Conservation (phyloP, 139 green algal genomes). For the Volvox africanus region DNA sequence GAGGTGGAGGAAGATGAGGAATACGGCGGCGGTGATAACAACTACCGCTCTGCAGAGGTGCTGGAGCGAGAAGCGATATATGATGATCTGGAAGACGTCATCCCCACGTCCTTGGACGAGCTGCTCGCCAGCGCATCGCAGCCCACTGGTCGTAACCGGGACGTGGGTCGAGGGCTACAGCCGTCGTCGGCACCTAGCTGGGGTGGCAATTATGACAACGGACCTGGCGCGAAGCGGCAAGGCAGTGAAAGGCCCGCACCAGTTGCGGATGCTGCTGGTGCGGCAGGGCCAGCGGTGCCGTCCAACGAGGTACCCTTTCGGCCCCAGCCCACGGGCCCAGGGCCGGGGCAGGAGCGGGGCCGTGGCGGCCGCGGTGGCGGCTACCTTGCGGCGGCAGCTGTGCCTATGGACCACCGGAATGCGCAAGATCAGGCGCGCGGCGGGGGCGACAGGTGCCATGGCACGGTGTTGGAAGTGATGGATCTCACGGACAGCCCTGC, state of each 20-base stretch:
- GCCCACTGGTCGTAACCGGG: neutral
- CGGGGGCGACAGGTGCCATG: neutral
- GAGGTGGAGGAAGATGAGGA: neutral
- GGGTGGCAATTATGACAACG: neutral
- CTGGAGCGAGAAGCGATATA: neutral
- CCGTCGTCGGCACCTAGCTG: neutral
- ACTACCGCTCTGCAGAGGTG: too few species aligned
- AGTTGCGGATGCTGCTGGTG: too few species aligned
- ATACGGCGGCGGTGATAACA: neutral
- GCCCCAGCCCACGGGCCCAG: neutral
- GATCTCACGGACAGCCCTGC: constrained; percentile 32
- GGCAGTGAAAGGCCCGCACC: neutral
- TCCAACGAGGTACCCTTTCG: constrained; percentile 12
- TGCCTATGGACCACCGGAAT: neutral
- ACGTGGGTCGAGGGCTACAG: neutral
- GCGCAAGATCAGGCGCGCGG: neutral
- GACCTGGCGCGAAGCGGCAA: neutral
- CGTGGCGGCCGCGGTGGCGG: neutral
- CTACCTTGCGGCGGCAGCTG: neutral
- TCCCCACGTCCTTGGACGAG: constrained; percentile 12
- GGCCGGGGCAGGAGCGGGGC: neutral
- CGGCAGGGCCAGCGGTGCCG: neutral
- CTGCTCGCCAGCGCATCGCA: neutral
- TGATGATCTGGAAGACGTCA: neutral
- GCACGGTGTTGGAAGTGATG: neutral